Evolutionary conservation across 2,329 filamentous ascomycete genomes (phyloP), one percentile per base, ranked within the genome.

Genomic region (Fusarium annulatum): DNA sequence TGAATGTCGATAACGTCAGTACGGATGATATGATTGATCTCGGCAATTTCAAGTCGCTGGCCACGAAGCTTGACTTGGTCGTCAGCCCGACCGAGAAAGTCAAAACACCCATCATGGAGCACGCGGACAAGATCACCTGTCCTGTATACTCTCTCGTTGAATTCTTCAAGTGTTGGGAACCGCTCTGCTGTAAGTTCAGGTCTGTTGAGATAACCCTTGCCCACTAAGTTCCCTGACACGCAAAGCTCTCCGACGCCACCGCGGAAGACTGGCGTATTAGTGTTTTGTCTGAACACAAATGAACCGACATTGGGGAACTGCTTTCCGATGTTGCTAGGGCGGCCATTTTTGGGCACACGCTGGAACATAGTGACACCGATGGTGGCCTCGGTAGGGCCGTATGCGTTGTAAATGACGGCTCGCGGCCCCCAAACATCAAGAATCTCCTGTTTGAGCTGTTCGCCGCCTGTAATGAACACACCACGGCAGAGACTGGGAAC

Each of bases 51-150:
- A 2, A 98, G 87, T 19, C 95, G 88, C 80, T 98, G 95, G 0
- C 95, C 95, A 16, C 96, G 90, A 7, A 98, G 87, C 80, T 98
- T 98, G 71, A 97, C 92, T 81, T 98, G 95, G 62, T 97, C 94
- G 79, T 98, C 96, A 10, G 92, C 93, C 19, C 96, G 90, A 6
- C 96, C 95, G 5, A 97, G 86, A 79, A 98, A 98, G 63, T 96
- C 93, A 73, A 97, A 95, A 48, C 92, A 94, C 2, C 90, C 91
- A 79, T 98, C 93, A 60, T 94, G 87, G 12, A 97, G 83, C 21
- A 97, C 86, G 10, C 95, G 88, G 3, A 97, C 95, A 1, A 98
- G 86, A 80, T 98, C 95, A 1, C 95, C 95, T 2, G 96, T 98
- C 11, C 95, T 90, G 79, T 98, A 98, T 2, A 97, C 87, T 8